Conservation (phyloP, 805 yeast genomes). For the Hanseniaspora hatyaiensis region DNA sequence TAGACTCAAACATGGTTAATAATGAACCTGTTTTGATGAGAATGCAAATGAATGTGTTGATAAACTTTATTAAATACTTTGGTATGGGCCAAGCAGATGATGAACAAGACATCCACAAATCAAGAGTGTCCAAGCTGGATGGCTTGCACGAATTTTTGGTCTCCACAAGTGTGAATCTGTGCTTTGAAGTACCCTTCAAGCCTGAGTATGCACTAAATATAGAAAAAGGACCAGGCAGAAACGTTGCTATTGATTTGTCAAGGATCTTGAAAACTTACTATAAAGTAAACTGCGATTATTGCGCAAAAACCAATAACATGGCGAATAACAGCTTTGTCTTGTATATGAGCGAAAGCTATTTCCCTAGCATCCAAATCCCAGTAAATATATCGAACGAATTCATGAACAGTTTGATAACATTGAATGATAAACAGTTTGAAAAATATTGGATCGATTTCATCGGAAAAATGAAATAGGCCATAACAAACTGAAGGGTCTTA, state of each 20-base stretch:
- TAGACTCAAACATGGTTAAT: constrained; percentile 39
- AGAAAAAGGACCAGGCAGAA: constrained; percentile 68
- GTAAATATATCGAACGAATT: constrained; percentile 49
- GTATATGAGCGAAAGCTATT: constrained; percentile 42
- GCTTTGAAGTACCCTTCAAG: constrained; percentile 73
- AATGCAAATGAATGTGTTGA: constrained; percentile 55
- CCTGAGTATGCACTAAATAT: constrained; percentile 47
- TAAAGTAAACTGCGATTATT: constrained; percentile 24
- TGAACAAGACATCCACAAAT: constrained; percentile 42
- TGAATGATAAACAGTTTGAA: constrained; percentile 54
- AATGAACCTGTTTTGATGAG: constrained; percentile 57
- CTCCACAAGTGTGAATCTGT: constrained; percentile 51
- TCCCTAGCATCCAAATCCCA: constrained; percentile 48
- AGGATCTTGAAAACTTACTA: constrained; percentile 54
- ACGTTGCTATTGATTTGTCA: constrained; percentile 64
- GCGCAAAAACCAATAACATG: constrained; percentile 19
- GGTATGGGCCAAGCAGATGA: constrained; percentile 62
- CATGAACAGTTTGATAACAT: constrained; percentile 43
- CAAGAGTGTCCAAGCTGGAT: constrained; percentile 39
- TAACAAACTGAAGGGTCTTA: background rate
- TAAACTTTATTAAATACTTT: constrained; percentile 48
- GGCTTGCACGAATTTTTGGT: constrained; percentile 63
- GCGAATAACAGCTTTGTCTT: constrained; percentile 23
- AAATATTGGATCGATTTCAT: constrained; percentile 50
- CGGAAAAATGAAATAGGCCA: constrained; percentile 23